Evolutionary conservation across 345 rosid genomes (phyloP).

Genomic region (Hirschfeldia incana): DNA sequence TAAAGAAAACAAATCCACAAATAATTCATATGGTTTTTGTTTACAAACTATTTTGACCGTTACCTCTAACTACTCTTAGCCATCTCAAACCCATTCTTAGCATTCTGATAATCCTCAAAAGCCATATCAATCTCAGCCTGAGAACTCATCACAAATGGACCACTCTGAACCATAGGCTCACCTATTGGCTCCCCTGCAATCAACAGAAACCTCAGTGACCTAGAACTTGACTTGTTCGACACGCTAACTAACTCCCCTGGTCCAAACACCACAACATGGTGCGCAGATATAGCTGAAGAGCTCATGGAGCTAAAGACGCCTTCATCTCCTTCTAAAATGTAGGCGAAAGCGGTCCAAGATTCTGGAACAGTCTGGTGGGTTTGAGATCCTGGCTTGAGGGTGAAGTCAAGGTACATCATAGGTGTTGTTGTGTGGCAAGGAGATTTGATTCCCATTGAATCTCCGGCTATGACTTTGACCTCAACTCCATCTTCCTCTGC

Average conservation of each 20-base stretch:
- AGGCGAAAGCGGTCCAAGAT: conserved; percentile 75
- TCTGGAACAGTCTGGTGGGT: conserved; percentile 61
- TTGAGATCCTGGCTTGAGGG: conserved; percentile 61
- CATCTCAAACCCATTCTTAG: neutral
- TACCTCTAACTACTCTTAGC: conserved; percentile 47
- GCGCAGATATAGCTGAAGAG: conserved; percentile 46
- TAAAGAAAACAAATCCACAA: neutral
- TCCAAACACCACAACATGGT: conserved; percentile 65
- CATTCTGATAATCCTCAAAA: neutral
- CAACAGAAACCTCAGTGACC: conserved; percentile 43
- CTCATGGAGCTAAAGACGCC: conserved; percentile 60
- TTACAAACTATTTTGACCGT: conserved; percentile 22
- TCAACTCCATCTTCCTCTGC: conserved; percentile 67
- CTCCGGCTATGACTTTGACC: conserved; percentile 78
- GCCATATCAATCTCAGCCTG: neutral
- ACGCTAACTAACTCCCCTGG: conserved; percentile 67
- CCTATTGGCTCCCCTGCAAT: neutral
- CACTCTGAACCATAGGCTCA: conserved; percentile 29
- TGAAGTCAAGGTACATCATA: conserved; percentile 77
- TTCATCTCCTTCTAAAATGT: conserved; percentile 69
- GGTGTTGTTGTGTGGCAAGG: conserved; percentile 77
- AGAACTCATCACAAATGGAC: conserved; percentile 62
- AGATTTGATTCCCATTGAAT: conserved; percentile 81
- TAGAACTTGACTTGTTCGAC: conserved; percentile 61
- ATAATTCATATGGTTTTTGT: neutral